These are phyloP conservation scores for Rutstroemia sp. DNA, from an alignment of 2,329 filamentous ascomycete species.

Conservation along the genomic window DNA sequence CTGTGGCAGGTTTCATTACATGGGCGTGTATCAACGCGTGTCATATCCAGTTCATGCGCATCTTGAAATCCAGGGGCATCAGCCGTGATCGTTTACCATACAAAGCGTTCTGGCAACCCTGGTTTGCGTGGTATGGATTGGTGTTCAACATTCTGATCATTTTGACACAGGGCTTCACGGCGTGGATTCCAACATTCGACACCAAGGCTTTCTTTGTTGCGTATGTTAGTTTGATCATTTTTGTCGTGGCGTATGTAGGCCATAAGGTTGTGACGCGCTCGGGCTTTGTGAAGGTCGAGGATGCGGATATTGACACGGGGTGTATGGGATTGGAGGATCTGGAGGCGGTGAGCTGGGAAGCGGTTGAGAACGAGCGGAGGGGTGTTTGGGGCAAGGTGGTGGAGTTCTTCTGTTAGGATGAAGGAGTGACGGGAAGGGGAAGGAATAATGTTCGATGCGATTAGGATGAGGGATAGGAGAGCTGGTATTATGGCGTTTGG, in stretches of 20 bases:
- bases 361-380: background rate
- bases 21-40: constrained; percentile 61
- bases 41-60: constrained; percentile 59
- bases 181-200: constrained; percentile 53
- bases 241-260: constrained; percentile 49
- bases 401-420: background rate
- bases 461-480: background rate
- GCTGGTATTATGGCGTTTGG: background rate
- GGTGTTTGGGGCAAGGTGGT: background rate
- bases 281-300: constrained; percentile 31
- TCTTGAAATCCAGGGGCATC: constrained; percentile 48
- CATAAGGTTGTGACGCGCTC: constrained; percentile 45
- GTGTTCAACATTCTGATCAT: constrained; percentile 58
- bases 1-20: constrained; percentile 61
- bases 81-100: constrained; percentile 52
- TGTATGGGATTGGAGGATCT: constrained; percentile 22
- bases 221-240: constrained; percentile 59
- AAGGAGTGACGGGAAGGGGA: background rate
- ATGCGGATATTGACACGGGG: constrained; percentile 38
- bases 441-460: background rate
- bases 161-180: constrained; percentile 61
- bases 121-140: constrained; percentile 56
- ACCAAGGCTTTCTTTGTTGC: constrained; percentile 54
- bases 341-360: constrained; percentile 24
- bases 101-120: constrained; percentile 54